These are phyloP conservation scores for Rhodotorula sp. DNA, from an alignment of 1,284 basidiomycete species.

Conservation along the genomic window DNA sequence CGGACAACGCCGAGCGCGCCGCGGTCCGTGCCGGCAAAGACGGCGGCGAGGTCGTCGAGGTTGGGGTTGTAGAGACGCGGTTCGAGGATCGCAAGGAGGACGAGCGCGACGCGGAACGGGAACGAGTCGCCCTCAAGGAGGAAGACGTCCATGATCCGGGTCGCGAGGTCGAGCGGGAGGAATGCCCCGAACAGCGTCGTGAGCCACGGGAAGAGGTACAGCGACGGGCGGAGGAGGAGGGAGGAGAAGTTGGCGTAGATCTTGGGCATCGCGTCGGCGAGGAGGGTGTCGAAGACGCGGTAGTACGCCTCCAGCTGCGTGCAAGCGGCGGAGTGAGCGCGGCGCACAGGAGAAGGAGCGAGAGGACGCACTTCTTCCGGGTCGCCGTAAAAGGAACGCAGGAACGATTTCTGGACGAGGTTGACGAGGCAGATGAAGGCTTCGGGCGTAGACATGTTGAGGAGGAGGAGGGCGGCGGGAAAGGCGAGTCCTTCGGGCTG, in stretches of 20 bases:
- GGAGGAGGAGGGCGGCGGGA: constrained; percentile 56
- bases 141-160: constrained; percentile 59
- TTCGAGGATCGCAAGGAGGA: constrained; percentile 80
- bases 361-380: constrained; percentile 72
- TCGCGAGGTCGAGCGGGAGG: constrained; percentile 46
- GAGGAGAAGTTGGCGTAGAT: constrained; percentile 56
- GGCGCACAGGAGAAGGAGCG: not conserved
- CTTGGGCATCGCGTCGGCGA: constrained; percentile 91
- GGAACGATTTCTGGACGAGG: constrained; percentile 78
- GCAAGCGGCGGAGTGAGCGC: too few relatives aligned
- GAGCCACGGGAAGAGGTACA: constrained; percentile 75
- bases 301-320: constrained; percentile 51
- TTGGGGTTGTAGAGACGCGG: constrained; percentile 84
- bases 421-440: constrained; percentile 88
- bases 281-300: constrained; percentile 84
- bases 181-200: constrained; percentile 69
- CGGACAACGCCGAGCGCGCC: constrained; percentile 46
- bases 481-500: constrained; percentile 41
- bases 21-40: constrained; percentile 51
- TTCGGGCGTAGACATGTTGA: constrained; percentile 73
- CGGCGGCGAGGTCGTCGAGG: constrained; percentile 68
- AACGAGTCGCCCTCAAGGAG: constrained; percentile 84
- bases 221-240: constrained; percentile 67
- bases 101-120: constrained; percentile 77
- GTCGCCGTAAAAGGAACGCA: constrained; percentile 80